Percentiles rank a stretch among this genome's conserved stretches.
Evolutionary conservation across 768 basidiomycete genomes (phyloP).

Genomic region (Kwoniella dejecticola): DNA sequence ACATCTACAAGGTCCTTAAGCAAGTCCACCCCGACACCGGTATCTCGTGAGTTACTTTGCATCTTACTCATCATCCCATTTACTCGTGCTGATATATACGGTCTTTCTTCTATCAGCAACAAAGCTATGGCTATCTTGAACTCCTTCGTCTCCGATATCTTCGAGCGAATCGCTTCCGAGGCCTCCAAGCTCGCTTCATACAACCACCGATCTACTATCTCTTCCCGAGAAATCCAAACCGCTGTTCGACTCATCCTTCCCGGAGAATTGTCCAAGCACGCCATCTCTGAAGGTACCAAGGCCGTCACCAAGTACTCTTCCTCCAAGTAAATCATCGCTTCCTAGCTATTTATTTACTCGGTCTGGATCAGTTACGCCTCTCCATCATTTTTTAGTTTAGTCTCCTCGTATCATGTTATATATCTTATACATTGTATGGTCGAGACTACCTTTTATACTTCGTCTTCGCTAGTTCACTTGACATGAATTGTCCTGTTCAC

Average conservation of each 20-base stretch:
- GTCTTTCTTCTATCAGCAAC: constrained; percentile 59
- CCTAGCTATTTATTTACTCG: background rate
- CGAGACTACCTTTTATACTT: constrained; percentile 16
- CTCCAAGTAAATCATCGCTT: constrained; percentile 47
- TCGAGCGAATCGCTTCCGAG: constrained; percentile 60
- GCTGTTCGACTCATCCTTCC: constrained; percentile 95
- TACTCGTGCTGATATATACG: constrained; percentile 56
- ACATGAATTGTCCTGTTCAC: constrained; percentile 31
- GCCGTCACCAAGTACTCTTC: constrained; percentile 69
- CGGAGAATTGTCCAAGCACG: constrained; percentile 91
- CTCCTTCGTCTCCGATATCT: constrained; percentile 89
- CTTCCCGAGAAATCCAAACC: constrained; percentile 97
- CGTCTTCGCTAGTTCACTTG: constrained; percentile 32
- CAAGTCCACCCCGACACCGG: constrained; percentile 98
- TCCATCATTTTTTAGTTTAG: constrained; percentile 1
- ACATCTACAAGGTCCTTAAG: constrained; percentile 84
- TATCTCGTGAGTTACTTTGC: constrained; percentile 83
- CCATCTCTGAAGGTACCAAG: constrained; percentile 81
- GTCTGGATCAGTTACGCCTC: background rate
- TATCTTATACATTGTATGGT: background rate
- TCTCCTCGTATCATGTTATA: background rate
- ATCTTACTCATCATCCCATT: constrained; percentile 67
- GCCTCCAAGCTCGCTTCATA: constrained; percentile 81
- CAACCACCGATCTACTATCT: constrained; percentile 98
- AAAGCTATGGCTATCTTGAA: constrained; percentile 97